phyloP scores from a whole-genome alignment of 306 rosid genomes.

The Rubus parviflorus region DNA sequence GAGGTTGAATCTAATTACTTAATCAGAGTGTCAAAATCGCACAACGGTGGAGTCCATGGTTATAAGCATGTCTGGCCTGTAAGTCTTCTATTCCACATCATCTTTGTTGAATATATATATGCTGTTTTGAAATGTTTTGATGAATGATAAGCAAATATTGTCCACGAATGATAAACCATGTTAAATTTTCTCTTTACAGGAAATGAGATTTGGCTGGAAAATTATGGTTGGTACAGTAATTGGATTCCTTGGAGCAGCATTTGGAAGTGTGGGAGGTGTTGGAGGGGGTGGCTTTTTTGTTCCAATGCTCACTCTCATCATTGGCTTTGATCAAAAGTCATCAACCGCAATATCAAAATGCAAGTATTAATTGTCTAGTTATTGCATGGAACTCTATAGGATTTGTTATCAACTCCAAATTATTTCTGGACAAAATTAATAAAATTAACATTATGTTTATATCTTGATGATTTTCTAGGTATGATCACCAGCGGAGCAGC shows the following conservation, averaged over 20 bases:
- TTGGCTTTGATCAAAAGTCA: constrained; percentile 75
- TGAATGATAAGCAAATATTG: background rate
- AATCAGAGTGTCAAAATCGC: constrained; percentile 35
- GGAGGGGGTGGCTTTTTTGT: constrained; percentile 88
- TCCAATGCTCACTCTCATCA: constrained; percentile 66
- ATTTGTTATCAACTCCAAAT: background rate
- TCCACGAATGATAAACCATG: background rate
- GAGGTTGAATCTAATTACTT: constrained; percentile 24
- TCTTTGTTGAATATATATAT: background rate
- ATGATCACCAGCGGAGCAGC: constrained; percentile 69
- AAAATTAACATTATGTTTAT: background rate
- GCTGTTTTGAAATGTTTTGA: background rate
- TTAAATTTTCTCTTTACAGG: constrained; percentile 34
- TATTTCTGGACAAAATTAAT: background rate
- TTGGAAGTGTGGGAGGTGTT: constrained; percentile 81
- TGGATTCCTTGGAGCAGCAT: constrained; percentile 76
- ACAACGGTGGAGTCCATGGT: constrained; percentile 18
- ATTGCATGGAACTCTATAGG: background rate
- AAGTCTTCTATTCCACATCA: constrained; percentile 5
- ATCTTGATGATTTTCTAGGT: constrained; percentile 35
- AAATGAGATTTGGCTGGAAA: constrained; percentile 66
- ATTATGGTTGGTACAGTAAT: constrained; percentile 42
- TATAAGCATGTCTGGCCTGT: constrained; percentile 71
- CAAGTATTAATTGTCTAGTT: background rate
- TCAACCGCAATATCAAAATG: constrained; percentile 71